These are phyloP conservation scores for Tuber borchii DNA, from an alignment of 495 filamentous ascomycete species.

Conservation along the genomic window DNA sequence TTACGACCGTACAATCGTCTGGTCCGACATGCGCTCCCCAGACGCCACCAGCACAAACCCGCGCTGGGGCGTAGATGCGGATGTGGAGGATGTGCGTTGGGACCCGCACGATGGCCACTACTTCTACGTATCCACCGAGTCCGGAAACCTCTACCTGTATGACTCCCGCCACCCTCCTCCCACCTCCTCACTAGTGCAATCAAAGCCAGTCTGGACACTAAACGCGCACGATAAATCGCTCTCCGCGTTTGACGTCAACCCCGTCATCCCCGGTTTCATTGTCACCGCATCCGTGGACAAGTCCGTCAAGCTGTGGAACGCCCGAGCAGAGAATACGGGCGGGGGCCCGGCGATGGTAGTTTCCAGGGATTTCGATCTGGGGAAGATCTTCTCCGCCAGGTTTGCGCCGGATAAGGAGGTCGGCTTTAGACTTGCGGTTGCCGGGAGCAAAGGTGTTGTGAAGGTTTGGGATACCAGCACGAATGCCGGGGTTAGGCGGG, in stretches of 20 bases:
- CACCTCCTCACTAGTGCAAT: slow-evolving; percentile 55
- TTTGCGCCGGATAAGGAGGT: slow-evolving; percentile 88
- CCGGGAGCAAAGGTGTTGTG: slow-evolving; percentile 87
- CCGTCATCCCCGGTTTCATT: slow-evolving; percentile 80
- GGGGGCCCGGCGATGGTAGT: slow-evolving; percentile 77
- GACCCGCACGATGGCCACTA: slow-evolving; percentile 83
- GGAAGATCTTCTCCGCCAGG: slow-evolving; percentile 82
- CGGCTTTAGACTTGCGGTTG: slow-evolving; percentile 83
- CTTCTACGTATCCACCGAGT: slow-evolving; percentile 94
- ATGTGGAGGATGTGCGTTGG: slow-evolving; percentile 89
- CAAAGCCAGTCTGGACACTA: slow-evolving; percentile 83
- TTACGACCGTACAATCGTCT: slow-evolving; percentile 88
- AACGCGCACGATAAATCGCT: slow-evolving; percentile 92
- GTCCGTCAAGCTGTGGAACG: slow-evolving; percentile 94
- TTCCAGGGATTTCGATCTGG: slow-evolving; percentile 81
- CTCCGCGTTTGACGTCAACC: slow-evolving; percentile 92
- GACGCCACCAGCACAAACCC: slow-evolving; percentile 57
- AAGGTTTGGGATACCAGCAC: slow-evolving; percentile 97
- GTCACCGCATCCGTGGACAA: slow-evolving; percentile 89
- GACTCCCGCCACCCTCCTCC: slow-evolving; percentile 67
- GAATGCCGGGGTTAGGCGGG: slow-evolving; percentile 77
- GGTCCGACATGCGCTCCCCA: slow-evolving; percentile 87
- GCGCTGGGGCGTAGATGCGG: slow-evolving; percentile 85
- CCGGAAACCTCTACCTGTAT: slow-evolving; percentile 78
- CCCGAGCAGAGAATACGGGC: slow-evolving; percentile 52